Percentiles rank a stretch among this genome's conserved stretches.
Conservation (phyloP, 2,329 filamentous ascomycete species). For the Penicillium sp. region DNA sequence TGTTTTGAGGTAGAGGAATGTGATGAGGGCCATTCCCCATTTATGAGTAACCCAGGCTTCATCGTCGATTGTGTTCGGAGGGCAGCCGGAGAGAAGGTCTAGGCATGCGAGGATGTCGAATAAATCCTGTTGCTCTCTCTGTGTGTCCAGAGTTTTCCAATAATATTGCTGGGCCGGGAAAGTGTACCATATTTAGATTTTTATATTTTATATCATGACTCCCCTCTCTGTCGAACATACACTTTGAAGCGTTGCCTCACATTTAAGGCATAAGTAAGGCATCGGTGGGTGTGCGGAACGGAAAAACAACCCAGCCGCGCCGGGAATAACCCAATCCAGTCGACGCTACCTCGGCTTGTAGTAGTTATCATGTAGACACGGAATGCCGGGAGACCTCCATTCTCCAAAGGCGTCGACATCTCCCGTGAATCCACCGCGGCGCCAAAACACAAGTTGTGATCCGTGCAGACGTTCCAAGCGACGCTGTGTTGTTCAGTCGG, state of each 20-base stretch:
- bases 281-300: not conserved
- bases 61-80: slow-evolving; percentile 27
- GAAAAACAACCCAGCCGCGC: not conserved
- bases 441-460: slow-evolving; percentile 30
- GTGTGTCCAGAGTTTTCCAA: not conserved
- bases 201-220: too few relatives aligned
- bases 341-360: not conserved
- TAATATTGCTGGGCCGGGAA: rapidly evolving
- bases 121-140: not conserved
- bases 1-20: slow-evolving; percentile 30
- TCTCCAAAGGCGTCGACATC: not conserved
- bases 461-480: slow-evolving; percentile 28
- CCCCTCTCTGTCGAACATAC: not conserved
- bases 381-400: slow-evolving; percentile 6
- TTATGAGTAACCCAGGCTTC: slow-evolving; percentile 29
- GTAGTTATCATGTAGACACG: slow-evolving; percentile 4
- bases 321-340: not conserved
- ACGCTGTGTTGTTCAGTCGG: slow-evolving; percentile 22
- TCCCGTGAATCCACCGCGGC: slow-evolving; percentile 9
- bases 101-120: not conserved
- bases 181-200: not conserved
- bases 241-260: not conserved
- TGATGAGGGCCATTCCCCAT: slow-evolving; percentile 32
- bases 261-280: not conserved
- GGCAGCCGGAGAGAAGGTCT: slow-evolving; percentile 24